Conservation (phyloP, 345 rosid species). For the Sonneratia caseolaris region DNA sequence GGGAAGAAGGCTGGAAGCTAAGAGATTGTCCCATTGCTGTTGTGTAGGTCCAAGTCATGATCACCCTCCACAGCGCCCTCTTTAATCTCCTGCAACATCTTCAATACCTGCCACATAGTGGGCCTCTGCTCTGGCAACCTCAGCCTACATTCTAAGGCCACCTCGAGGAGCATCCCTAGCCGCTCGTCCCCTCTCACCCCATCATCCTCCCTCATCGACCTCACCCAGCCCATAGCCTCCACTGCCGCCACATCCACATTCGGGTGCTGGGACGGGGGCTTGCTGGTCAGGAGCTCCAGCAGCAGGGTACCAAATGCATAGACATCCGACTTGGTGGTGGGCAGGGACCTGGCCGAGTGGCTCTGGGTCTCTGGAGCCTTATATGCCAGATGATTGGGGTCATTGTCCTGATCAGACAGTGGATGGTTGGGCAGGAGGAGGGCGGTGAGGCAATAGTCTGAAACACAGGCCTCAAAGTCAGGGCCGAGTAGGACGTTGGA, state of each 20-base stretch:
- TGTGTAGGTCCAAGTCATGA: conserved; percentile 29
- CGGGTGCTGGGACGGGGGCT: conserved; percentile 55
- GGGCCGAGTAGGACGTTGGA: conserved; percentile 77
- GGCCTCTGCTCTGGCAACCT: conserved; percentile 83
- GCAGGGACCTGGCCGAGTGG: conserved; percentile 15
- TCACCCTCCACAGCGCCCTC: conserved; percentile 53
- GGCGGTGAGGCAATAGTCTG: conserved; percentile 65
- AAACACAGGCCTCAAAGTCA: conserved; percentile 78
- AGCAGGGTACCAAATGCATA: conserved; percentile 65
- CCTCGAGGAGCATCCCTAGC: conserved; percentile 65
- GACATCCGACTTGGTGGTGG: conserved; percentile 58
- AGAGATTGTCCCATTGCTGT: background rate
- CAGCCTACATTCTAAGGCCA: conserved; percentile 55
- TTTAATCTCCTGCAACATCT: conserved; percentile 87
- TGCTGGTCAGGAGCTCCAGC: conserved; percentile 76
- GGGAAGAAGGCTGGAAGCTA: background rate
- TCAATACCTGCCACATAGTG: conserved; percentile 91
- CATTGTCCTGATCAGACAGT: conserved; percentile 15
- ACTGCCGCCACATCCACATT: conserved; percentile 8
- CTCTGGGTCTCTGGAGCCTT: conserved; percentile 50
- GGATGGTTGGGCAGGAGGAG: conserved; percentile 25
- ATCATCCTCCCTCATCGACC: conserved; percentile 46
- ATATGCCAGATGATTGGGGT: conserved; percentile 29
- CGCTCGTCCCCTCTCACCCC: conserved; percentile 34
- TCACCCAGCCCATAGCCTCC: conserved; percentile 53